These are phyloP conservation scores for Kazachstania martiniae DNA, from an alignment of 805 yeast genomes.

Conservation along the genomic window DNA sequence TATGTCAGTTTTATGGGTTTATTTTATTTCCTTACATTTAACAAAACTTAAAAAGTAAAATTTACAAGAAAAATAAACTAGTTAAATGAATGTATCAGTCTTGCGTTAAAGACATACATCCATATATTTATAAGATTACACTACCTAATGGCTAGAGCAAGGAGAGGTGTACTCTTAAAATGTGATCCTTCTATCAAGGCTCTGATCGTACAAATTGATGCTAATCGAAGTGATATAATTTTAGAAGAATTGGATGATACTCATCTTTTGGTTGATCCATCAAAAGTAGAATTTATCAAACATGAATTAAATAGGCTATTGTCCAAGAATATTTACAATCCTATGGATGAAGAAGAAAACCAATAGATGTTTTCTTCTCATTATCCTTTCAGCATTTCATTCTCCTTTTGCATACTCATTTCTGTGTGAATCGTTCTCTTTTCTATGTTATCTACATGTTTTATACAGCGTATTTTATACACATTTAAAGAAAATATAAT, in stretches of 20 bases:
- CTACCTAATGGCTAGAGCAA: constrained; percentile 50
- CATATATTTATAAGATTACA: too few species aligned
- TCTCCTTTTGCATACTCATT: background rate
- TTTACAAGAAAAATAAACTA: too few species aligned
- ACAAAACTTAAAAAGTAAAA: too few species aligned
- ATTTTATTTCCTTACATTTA: too few species aligned
- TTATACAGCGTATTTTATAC: background rate
- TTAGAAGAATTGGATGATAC: constrained; percentile 81
- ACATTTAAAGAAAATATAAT: too few species aligned
- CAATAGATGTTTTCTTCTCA: constrained; percentile 4
- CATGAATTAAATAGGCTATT: constrained; percentile 63
- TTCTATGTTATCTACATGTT: background rate
- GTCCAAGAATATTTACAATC: constrained; percentile 77
- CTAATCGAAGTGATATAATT: constrained; percentile 61
- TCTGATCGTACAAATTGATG: constrained; percentile 70
- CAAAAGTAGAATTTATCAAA: constrained; percentile 66
- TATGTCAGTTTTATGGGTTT: too few species aligned
- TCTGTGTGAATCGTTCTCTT: background rate
- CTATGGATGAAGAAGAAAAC: constrained; percentile 59
- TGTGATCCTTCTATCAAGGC: constrained; percentile 93
- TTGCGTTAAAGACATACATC: background rate
- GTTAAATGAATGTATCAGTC: too few species aligned
- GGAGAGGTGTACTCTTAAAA: constrained; percentile 42
- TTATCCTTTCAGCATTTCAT: background rate
- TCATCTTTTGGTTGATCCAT: constrained; percentile 71